phyloP scores from a whole-genome alignment of 176 grass and related monocot genomes.

The Tillandsia leiboldiana region DNA sequence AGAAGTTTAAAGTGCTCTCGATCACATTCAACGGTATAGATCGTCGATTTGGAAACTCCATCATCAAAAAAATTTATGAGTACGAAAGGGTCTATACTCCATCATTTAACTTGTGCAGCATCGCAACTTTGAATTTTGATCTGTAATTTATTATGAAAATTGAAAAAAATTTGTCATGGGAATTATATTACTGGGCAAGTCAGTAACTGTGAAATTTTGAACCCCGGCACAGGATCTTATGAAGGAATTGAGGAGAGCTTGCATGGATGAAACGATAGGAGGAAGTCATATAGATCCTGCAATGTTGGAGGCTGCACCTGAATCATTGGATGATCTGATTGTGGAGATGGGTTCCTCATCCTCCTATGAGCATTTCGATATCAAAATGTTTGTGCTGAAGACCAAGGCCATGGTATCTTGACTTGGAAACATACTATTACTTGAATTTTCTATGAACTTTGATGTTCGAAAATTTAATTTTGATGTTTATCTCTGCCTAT shows the following conservation, averaged over 20 bases:
- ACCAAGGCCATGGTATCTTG: conserved; percentile 40
- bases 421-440: background rate
- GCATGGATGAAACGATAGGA: conserved; percentile 4
- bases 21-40: too few relatives aligned
- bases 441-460: background rate
- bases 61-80: too few relatives aligned
- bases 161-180: background rate
- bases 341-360: conserved; percentile 52
- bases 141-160: too few relatives aligned
- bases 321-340: conserved; percentile 57
- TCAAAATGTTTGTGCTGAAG: conserved; percentile 32
- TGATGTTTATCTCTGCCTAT: too few relatives aligned
- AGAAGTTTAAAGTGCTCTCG: too few relatives aligned
- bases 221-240: conserved; percentile 41
- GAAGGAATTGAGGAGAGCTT: conserved; percentile 53
- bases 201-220: background rate
- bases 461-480: too few relatives aligned
- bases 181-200: background rate
- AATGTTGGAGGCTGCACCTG: conserved; percentile 61
- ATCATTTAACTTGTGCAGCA: too few relatives aligned
- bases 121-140: too few relatives aligned
- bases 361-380: conserved; percentile 44
- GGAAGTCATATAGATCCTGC: conserved; percentile 42
- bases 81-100: too few relatives aligned
- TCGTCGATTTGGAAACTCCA: too few relatives aligned